Base-by-base conservation (phyloP, 371 early-diverging fungal genomes). In the Syncephalis plumigaleata region DNA sequence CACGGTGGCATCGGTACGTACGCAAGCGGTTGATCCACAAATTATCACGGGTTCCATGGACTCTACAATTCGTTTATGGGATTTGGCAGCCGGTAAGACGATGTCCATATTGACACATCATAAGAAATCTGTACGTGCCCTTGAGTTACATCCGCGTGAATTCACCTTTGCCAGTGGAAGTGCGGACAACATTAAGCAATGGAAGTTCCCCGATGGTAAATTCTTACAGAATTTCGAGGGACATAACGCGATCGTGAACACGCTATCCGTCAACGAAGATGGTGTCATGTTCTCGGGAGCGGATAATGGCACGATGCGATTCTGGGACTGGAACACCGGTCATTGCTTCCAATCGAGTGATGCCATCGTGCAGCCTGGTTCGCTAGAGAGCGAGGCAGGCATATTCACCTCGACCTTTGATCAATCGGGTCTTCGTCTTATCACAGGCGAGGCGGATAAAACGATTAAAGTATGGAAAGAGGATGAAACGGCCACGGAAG, bases 381-480 rank as follows among this genome's bases (percentile, higher is more conserved):
- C 93, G n/a, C 62, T 97, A 44, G 92, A 90, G 52, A 81, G 81
- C 48, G 98, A 97, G 64, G 86, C 89, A 3, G 96, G 95, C 42
- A 79, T 97, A 39, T 94, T 96, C 49, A 77, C 84, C 49, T 87
- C 90, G 45, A 76, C 87, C 1, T 97, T 97, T 71, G 96, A 97
- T 61, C 77, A 75, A 47, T 86, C 96, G 3, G 95, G 96, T 0
- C 64, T 82, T 38, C 82, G 96, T 44, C 70, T 98, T 36, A 86
- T 96, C 48, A 98, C 98, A 0, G 91, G 95, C 52, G 98, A 96
- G 65, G 95, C 93, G 0, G 98, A 97, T 66, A 97, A 97, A 68
- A 87, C 93, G 0, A 91, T 97, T 66, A 97, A 98, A 67, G 86
- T 98, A 40, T 98, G 86, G 78, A 84, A 83, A 53, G 90, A 91